Conservation (phyloP, 2,329 filamentous ascomycete genomes). For the Teratosphaeriaceae sp. region DNA sequence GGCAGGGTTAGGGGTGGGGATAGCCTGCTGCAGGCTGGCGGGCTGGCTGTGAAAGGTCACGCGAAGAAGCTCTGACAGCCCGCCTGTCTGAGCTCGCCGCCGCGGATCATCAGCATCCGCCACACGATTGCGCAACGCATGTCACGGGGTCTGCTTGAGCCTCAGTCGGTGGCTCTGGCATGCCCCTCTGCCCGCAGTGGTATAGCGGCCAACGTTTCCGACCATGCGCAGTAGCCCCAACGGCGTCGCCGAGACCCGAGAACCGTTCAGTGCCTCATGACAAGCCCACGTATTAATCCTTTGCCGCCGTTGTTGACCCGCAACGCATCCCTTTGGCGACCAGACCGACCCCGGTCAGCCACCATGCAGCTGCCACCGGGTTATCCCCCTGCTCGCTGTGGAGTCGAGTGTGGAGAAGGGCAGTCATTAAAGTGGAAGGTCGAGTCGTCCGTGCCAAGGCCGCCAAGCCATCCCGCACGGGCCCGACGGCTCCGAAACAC, state of each 20-base stretch:
- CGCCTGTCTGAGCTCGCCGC: conserved; percentile 5
- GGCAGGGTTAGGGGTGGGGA: too few relatives aligned
- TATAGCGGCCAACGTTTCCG: neutral
- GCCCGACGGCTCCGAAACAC: conserved; percentile 7
- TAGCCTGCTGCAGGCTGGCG: too few relatives aligned
- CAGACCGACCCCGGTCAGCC: conserved; percentile 19
- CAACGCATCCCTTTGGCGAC: conserved; percentile 22
- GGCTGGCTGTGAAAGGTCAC: conserved; percentile 21
- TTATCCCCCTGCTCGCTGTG: conserved; percentile 1
- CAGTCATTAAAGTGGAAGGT: conserved; percentile 2
- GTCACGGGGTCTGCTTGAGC: conserved; percentile 12
- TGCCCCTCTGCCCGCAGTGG: neutral
- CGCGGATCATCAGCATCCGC: conserved; percentile 10
- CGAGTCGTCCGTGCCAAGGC: conserved; percentile 2
- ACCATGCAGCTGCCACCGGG: conserved; percentile 16
- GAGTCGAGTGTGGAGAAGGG: conserved; percentile 6
- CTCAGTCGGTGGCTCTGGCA: neutral
- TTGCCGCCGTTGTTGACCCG: conserved; percentile 10
- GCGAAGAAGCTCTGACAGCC: conserved; percentile 26
- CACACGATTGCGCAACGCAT: conserved; percentile 25
- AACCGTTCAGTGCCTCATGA: neutral
- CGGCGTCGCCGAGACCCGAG: neutral
- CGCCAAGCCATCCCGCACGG: neutral
- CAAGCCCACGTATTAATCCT: neutral
- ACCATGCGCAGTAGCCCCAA: neutral